Evolutionary conservation across 768 basidiomycete species (phyloP), one percentile per base, ranked within the genome.

Genomic region (Trametes cinnabarina): DNA sequence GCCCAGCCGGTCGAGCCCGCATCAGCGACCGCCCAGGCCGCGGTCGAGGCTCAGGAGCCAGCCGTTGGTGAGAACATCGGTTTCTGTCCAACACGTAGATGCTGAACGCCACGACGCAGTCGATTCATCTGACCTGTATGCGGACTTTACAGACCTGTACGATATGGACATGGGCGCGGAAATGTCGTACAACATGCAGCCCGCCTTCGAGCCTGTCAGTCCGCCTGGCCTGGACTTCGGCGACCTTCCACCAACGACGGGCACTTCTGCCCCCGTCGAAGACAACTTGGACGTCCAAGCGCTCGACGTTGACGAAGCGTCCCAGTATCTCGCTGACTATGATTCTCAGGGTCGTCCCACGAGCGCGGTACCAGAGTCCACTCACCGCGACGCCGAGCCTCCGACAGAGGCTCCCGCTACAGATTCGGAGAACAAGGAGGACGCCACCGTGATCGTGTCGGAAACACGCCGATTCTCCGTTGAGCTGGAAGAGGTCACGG

Each of bases 141-240:
- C 48, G 1, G 54, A 55, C 6, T 55, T 63, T 32, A 34, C 48
- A 46, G 47, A 47, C 15, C 26, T 62, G n/a, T 61, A 51, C 35
- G 49, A 51, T 35, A 40, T 60, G 42, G 54, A 35, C 5, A 37
- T 35, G 3, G 20, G n/a, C 3, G 44, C n/a, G n/a, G n/a, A 23
- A 1, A 26, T 26, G n/a, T 25, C 56, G 3, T 46, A 26, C 39
- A 30, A 53, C 28, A 10, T 34, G 17, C 50, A 63, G 8, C 62
- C 51, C 19, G 41, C 46, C 4, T 57, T 56, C 22, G 66, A 64
- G 39, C 63, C 65, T 8, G 42, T 64, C 37, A 47, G 44, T 8
- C 39, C 53, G 1, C 51, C 37, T 4, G 62, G 51, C 22, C 14
- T 53, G 5, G 62, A 59, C 51, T 66, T 66, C 22, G 65, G 65